Conservation (phyloP, 371 early-diverging fungal species). For the Apophysomyces ossiformis region DNA sequence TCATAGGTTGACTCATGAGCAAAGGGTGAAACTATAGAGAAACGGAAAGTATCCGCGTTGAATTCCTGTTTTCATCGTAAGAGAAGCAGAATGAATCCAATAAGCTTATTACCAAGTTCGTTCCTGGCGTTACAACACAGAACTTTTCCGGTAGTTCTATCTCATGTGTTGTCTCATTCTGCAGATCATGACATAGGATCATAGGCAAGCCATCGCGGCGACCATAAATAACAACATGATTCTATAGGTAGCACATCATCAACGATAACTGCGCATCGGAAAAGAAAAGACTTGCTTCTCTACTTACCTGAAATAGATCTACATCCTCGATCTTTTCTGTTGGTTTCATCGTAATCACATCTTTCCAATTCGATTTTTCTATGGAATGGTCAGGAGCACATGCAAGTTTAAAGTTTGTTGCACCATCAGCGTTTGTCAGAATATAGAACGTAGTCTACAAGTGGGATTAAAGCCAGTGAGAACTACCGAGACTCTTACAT, state of each 20-base stretch:
- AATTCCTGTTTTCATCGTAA: conserved; percentile 50
- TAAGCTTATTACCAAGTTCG: conserved; percentile 54
- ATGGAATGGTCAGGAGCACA: conserved; percentile 46
- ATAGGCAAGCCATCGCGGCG: conserved; percentile 65
- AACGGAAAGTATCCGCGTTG: conserved; percentile 69
- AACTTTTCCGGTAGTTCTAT: conserved; percentile 63
- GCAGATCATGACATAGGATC: conserved; percentile 59
- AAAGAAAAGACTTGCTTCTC: too few relatives aligned
- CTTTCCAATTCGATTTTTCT: conserved; percentile 58
- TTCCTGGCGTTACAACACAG: conserved; percentile 67
- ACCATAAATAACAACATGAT: conserved; percentile 65
- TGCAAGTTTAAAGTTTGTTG: conserved; percentile 68
- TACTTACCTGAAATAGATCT: conserved; percentile 71
- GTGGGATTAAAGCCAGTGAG: not conserved
- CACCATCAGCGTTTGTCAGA: conserved; percentile 70
- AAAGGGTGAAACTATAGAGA: conserved; percentile 72
- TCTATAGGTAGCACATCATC: conserved; percentile 26
- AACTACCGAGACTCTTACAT: conserved; percentile 44
- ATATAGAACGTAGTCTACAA: conserved; percentile 68
- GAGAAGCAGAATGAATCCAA: not conserved
- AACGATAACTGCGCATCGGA: too few relatives aligned
- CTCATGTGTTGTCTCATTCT: conserved; percentile 43
- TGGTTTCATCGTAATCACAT: conserved; percentile 61
- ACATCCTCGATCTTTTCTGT: conserved; percentile 83
- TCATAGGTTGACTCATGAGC: conserved; percentile 72